phyloP scores from a whole-genome alignment of 1,284 basidiomycete genomes.

The Fomitopsis schrenkii region DNA sequence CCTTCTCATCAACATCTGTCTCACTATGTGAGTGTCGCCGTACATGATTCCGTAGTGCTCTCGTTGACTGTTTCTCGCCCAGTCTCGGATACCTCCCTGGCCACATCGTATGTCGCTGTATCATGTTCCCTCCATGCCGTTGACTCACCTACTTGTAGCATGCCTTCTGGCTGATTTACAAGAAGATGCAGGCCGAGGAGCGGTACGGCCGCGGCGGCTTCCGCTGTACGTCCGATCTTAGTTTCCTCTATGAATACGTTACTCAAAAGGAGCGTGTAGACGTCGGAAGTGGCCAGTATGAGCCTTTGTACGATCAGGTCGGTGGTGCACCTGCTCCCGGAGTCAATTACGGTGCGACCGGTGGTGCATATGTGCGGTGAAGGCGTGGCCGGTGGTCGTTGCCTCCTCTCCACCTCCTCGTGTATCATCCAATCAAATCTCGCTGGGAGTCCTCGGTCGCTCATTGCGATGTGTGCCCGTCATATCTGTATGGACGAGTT shows the following conservation, averaged over 20 bases:
- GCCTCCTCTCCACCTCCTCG: background rate
- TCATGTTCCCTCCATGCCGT: background rate
- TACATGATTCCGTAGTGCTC: background rate
- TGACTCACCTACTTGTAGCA: constrained; percentile 25
- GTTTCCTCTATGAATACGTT: background rate
- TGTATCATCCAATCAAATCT: background rate
- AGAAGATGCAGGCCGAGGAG: constrained; percentile 60
- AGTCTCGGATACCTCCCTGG: constrained; percentile 78
- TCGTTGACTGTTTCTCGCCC: background rate
- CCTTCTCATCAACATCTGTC: constrained; percentile 73
- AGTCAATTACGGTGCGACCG: constrained; percentile 39
- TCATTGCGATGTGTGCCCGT: too few relatives aligned
- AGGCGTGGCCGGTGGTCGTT: background rate
- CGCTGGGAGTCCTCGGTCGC: background rate
- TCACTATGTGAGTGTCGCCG: constrained; percentile 55
- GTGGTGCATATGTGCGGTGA: constrained; percentile 22
- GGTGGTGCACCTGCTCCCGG: constrained; percentile 25
- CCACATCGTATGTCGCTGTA: constrained; percentile 43
- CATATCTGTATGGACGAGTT: too few relatives aligned
- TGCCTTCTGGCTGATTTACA: constrained; percentile 51
- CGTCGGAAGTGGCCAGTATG: constrained; percentile 51
- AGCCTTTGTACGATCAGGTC: constrained; percentile 34
- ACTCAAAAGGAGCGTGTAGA: constrained; percentile 31
- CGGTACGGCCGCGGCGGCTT: constrained; percentile 50
- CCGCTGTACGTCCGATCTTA: constrained; percentile 31